These are phyloP conservation scores for Solanum ossicruentum DNA, from an alignment of 257 asterid genomes.

Conservation along the genomic window DNA sequence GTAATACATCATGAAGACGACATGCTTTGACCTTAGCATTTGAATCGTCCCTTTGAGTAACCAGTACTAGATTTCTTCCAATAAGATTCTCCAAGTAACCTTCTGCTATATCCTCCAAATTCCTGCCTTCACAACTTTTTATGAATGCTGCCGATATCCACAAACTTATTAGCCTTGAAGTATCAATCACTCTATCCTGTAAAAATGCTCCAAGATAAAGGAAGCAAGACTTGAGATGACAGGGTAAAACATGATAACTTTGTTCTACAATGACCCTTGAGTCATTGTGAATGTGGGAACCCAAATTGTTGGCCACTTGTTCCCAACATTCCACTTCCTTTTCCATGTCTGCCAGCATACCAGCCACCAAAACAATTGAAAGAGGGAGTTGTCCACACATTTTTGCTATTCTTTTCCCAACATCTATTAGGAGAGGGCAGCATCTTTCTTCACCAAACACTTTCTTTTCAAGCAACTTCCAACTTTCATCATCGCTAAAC, in stretches of 20 bases:
- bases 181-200: neutral
- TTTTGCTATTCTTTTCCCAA: neutral
- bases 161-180: neutral
- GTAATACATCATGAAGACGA: slow-evolving; percentile 3
- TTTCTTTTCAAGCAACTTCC: neutral
- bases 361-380: neutral
- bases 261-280: neutral
- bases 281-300: neutral
- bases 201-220: neutral
- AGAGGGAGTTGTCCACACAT: neutral
- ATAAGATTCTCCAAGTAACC: neutral
- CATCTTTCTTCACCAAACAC: neutral
- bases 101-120: neutral
- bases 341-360: neutral
- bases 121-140: neutral
- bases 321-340: neutral
- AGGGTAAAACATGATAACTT: neutral
- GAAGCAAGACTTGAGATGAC: neutral
- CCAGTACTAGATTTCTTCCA: neutral
- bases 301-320: neutral
- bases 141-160: neutral
- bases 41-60: neutral
- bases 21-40: neutral
- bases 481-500: neutral
- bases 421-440: neutral